phyloP scores from a whole-genome alignment of 495 filamentous ascomycete species.

The Cercophora sp. region DNA sequence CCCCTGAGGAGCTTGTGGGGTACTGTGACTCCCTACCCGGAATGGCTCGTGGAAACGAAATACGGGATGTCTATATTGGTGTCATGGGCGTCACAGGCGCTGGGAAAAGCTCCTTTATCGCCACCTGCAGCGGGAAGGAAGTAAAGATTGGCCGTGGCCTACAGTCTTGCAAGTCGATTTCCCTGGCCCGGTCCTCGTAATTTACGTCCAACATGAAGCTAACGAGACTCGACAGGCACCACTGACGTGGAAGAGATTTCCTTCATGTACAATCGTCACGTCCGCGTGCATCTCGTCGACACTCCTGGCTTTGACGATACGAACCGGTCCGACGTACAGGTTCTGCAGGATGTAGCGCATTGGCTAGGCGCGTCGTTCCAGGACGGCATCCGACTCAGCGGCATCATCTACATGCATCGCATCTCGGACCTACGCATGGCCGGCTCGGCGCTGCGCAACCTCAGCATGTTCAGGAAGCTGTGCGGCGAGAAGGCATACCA shows the following conservation, averaged over 20 bases:
- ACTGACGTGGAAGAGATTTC: neutral
- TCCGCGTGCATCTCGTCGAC: constrained; percentile 34
- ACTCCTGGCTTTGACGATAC: constrained; percentile 49
- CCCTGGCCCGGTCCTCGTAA: neutral
- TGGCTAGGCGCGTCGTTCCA: constrained; percentile 16
- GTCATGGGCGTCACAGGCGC: constrained; percentile 37
- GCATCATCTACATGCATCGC: constrained; percentile 45
- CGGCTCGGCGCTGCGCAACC: constrained; percentile 34
- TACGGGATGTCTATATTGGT: too few relatives aligned
- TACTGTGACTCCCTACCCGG: too few relatives aligned
- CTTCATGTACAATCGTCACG: constrained; percentile 15
- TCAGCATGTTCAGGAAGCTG: constrained; percentile 41
- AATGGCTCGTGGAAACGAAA: too few relatives aligned
- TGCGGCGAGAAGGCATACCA: constrained; percentile 35
- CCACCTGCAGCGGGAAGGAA: constrained; percentile 19
- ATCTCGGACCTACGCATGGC: constrained; percentile 38
- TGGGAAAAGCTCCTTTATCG: constrained; percentile 40
- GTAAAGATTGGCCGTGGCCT: constrained; percentile 23
- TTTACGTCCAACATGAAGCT: neutral
- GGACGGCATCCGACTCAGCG: constrained; percentile 10
- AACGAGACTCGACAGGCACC: neutral
- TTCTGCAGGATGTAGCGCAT: constrained; percentile 37
- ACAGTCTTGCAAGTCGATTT: constrained; percentile 20
- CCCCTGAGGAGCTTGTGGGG: too few relatives aligned
- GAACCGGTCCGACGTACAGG: constrained; percentile 29